Evolutionary conservation across 768 basidiomycete genomes (phyloP).

Genomic region (Guyanaporus albipodus): DNA sequence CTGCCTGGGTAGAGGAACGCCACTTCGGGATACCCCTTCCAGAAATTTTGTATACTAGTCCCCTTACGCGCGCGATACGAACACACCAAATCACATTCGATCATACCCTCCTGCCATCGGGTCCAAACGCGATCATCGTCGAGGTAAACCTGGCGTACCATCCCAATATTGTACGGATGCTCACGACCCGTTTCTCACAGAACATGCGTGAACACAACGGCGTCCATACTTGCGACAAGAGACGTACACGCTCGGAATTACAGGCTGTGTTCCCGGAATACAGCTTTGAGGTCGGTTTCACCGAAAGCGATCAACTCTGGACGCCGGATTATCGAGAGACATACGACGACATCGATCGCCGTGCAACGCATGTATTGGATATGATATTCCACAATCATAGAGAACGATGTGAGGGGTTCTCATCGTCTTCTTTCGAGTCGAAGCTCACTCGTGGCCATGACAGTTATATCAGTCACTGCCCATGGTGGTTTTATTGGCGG

Average conservation of each 20-base stretch:
- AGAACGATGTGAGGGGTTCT: slow-evolving; percentile 39
- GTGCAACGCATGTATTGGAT: slow-evolving; percentile 54
- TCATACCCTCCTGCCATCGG: slow-evolving; percentile 26
- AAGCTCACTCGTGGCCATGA: not conserved
- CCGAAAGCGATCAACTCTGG: slow-evolving; percentile 65
- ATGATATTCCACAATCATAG: slow-evolving; percentile 44
- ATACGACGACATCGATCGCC: slow-evolving; percentile 32
- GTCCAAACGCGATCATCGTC: slow-evolving; percentile 40
- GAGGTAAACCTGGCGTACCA: slow-evolving; percentile 41
- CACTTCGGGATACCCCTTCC: slow-evolving; percentile 16
- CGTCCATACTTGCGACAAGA: slow-evolving; percentile 68
- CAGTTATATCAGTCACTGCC: slow-evolving; percentile 63
- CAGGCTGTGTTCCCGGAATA: slow-evolving; percentile 38
- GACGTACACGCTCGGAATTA: slow-evolving; percentile 50
- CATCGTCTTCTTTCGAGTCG: not conserved
- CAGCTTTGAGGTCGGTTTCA: slow-evolving; percentile 50
- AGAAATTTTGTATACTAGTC: slow-evolving; percentile 34
- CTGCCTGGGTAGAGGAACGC: slow-evolving; percentile 15
- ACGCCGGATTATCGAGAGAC: slow-evolving; percentile 20
- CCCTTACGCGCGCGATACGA: slow-evolving; percentile 56
- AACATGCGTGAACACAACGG: slow-evolving; percentile 64
- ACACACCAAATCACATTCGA: slow-evolving; percentile 55
- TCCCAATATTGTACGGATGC: too few relatives aligned
- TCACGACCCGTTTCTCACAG: slow-evolving; percentile 36
- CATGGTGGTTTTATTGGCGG: slow-evolving; percentile 63